phyloP scores from a whole-genome alignment of 495 filamentous ascomycete species.

The Annulohypoxylon stygium region DNA sequence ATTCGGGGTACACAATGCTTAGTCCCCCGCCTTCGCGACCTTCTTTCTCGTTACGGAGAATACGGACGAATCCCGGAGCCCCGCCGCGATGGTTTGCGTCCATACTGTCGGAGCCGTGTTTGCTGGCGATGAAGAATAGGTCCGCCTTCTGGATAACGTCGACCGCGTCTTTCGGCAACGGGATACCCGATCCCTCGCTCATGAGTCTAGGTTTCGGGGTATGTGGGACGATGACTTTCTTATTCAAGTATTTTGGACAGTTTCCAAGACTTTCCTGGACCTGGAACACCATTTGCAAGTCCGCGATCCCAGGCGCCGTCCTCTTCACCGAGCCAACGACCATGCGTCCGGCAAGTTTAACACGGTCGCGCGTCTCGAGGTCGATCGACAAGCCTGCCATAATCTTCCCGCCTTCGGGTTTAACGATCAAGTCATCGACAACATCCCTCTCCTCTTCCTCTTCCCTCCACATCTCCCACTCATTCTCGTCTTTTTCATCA shows the following conservation, averaged over 20 bases:
- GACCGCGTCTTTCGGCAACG: conserved; percentile 64
- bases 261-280: conserved; percentile 81
- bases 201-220: conserved; percentile 65
- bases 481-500: conserved; percentile 56
- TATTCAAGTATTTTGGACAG: conserved; percentile 88
- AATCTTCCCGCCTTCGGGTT: conserved; percentile 54
- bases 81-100: conserved; percentile 89
- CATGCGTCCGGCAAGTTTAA: conserved; percentile 77
- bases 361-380: conserved; percentile 71
- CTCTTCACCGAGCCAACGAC: conserved; percentile 63
- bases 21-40: conserved; percentile 55
- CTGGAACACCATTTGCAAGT: conserved; percentile 74
- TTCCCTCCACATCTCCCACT: not conserved
- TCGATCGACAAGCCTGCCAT: conserved; percentile 76
- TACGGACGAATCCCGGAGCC: conserved; percentile 76
- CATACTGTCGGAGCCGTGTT: conserved; percentile 73
- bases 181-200: conserved; percentile 51
- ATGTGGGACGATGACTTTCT: conserved; percentile 70
- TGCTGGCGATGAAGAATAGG: conserved; percentile 80
- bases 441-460: conserved; percentile 47
- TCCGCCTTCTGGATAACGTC: conserved; percentile 74
- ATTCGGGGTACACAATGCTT: conserved; percentile 80
- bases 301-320: conserved; percentile 51
- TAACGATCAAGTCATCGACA: conserved; percentile 50
- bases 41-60: conserved; percentile 65